Base-by-base conservation (phyloP, 257 asterid genomes). In the Galeopsis tetrahit region DNA sequence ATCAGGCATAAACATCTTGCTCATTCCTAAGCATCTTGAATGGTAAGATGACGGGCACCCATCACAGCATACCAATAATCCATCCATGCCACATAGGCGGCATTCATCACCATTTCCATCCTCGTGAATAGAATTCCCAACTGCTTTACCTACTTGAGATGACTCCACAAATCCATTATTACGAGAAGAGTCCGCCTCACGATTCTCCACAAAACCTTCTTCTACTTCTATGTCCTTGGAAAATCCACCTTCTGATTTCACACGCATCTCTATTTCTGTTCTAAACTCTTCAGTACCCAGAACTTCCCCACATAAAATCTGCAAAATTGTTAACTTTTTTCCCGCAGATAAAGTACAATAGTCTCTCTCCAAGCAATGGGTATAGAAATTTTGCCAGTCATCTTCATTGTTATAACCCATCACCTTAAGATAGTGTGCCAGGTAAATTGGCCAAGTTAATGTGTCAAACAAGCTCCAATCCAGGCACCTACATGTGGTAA, bases 11-110 rank as follows among this genome's bases (percentile, higher is more conserved):
- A 62, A 77, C 91, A 77, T 69, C 81, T 89, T 91, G 86, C 73
- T 78, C 83, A 91, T 82, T 32, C 97, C 97, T 75, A 91, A 71
- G 83, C 97, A 91, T 81, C 96, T 86, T 48, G 92, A 70, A 78
- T 91, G 97, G 81, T 82, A 91, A 67, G 91, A 85, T 48, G 90
- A 84, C 0, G 96, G 97, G 75, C 97, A 91, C 49, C 97, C 96
- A 76, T 91, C 96, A 76, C 97, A 91, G 70, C 97, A 91, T 72
- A 91, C 83, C 78, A 91, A 77, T 33, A 80, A 75, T 48, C 97
- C 97, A 56, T 91, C 97, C 97, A 91, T 91, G 73, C 97, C 91
- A 76, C 97, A 89, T 71, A 91, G 90, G 73, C 87, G 88, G 57
- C 97, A 91, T 73, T 91, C 97, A 77, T 91, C 97, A 64, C 95